A percentile compares a stretch with the other conserved stretches of the same genome.
These are phyloP conservation scores for Leptodontidium sp. DNA, from an alignment of 2,329 filamentous ascomycete species.

Conservation along the genomic window DNA sequence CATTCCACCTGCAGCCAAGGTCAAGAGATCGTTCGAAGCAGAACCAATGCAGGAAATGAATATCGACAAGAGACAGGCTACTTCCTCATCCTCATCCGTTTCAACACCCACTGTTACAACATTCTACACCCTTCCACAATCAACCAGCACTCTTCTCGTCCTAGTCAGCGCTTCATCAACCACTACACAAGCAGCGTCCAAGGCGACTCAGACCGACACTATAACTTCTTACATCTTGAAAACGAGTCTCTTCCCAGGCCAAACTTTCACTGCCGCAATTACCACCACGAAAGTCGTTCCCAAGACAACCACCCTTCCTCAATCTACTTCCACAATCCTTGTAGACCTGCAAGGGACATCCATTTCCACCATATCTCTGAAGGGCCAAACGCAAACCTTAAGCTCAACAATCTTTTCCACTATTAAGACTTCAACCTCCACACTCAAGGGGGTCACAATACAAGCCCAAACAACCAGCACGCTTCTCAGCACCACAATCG, in stretches of 20 bases:
- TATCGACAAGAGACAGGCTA: not conserved
- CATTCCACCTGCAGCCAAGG: conserved; percentile 13
- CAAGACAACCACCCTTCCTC: conserved; percentile 25
- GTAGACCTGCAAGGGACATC: conserved; percentile 26
- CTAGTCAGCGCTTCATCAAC: conserved; percentile 4
- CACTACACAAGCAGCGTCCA: conserved; percentile 5
- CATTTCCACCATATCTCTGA: conserved; percentile 22
- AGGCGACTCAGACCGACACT: conserved; percentile 22
- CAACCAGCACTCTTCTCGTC: conserved; percentile 16
- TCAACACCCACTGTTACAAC: conserved; percentile 13
- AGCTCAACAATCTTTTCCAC: conserved; percentile 23
- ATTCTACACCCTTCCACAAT: conserved; percentile 18
- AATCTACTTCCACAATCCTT: conserved; percentile 17
- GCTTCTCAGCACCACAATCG: not conserved
- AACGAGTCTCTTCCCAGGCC: conserved; percentile 20
- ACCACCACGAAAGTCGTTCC: conserved; percentile 19
- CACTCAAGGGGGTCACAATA: conserved; percentile 4
- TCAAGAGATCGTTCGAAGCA: conserved; percentile 16
- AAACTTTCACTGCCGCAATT: conserved; percentile 22
- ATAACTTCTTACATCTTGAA: conserved; percentile 25
- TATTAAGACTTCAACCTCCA: conserved; percentile 19
- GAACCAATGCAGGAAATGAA: conserved; percentile 1
- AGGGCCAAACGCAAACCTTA: conserved; percentile 17
- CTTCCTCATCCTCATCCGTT: conserved; percentile 5
- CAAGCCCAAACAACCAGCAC: conserved; percentile 11